Percentiles rank a stretch among this genome's conserved stretches.
These are phyloP conservation scores for Fusarium newnesense DNA, from an alignment of 2,329 filamentous ascomycete species.

Conservation along the genomic window DNA sequence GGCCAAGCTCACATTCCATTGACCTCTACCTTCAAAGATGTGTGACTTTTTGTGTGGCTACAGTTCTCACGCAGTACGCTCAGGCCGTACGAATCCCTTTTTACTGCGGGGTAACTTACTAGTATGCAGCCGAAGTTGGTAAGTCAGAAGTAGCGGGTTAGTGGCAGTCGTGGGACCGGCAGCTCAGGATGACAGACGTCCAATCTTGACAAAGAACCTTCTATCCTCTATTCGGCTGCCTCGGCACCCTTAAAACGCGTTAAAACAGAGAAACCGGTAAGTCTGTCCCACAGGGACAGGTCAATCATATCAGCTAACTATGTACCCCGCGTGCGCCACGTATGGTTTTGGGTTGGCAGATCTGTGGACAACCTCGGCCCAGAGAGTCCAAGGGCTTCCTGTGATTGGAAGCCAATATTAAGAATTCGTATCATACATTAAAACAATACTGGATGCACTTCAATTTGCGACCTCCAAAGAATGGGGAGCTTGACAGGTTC, in stretches of 20 bases:
- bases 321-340: not conserved
- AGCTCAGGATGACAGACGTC: too few relatives aligned
- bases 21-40: too few relatives aligned
- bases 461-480: fast-evolving
- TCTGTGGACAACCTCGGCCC: not conserved
- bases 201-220: too few relatives aligned
- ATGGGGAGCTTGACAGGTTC: fast-evolving
- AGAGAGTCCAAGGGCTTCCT: not conserved
- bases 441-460: not conserved
- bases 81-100: not conserved
- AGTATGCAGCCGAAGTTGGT: too few relatives aligned
- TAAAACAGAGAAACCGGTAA: not conserved
- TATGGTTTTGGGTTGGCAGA: fast-evolving
- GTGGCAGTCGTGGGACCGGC: too few relatives aligned
- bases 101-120: not conserved
- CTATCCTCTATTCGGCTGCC: not conserved
- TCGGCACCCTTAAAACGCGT: not conserved
- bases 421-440: too few relatives aligned
- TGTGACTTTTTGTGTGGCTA: too few relatives aligned
- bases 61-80: too few relatives aligned
- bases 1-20: not conserved
- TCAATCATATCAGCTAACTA: not conserved
- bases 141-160: too few relatives aligned
- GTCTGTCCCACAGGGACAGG: not conserved
- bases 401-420: not conserved